Base-by-base conservation (phyloP, 306 rosid genomes). In the Hylodesmum podocarpum region DNA sequence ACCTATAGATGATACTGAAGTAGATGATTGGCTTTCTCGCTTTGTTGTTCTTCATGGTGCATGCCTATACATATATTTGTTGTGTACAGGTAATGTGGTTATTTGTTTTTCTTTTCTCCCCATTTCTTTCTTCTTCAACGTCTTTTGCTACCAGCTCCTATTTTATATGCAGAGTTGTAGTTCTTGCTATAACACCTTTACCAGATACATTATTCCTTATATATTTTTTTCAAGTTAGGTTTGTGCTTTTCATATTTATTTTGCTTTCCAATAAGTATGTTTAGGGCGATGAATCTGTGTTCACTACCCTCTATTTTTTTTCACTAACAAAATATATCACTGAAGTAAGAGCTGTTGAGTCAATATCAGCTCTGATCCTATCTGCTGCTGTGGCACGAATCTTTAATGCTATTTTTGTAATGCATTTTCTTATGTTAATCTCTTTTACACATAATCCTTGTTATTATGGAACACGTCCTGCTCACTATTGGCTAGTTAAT, bases 21-120 rank as follows among this genome's bases (percentile, higher is more conserved):
- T 92, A 70, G 95, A 94, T 78, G 97, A 92, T 70, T 92, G 97
- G 98, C 88, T 90, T 81, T 96, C 97, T 18, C 98, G 98, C 69
- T 94, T 94, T 69, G 74, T 84, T 66, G 95, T 94, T 82, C 89
- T 94, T 43, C 95, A 92, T 10, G 96, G 98, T 19, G 68, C 73
- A 13, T 92, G 97, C 61, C 68, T 94, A 53, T 94, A 75, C 87
- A 81, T 92, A 78, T 94, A 87, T 84, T 78, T 91, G 71, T 50
- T 81, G 19, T 89, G 88, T 24, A 89, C 98, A 70, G 98, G 97
- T 93, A 87, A 59, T 47, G 61, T 57, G 58, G 13, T 69, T 64
- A 33, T 31, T 63, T 77, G 22, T 33, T 70, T 69, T 75, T 51
- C 66, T 73, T 43, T 27, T 22, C n/a, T 33, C n/a, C 33, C 61